phyloP scores from a whole-genome alignment of 106 monocot genomes.

The Phalaenopsis equestris region DNA sequence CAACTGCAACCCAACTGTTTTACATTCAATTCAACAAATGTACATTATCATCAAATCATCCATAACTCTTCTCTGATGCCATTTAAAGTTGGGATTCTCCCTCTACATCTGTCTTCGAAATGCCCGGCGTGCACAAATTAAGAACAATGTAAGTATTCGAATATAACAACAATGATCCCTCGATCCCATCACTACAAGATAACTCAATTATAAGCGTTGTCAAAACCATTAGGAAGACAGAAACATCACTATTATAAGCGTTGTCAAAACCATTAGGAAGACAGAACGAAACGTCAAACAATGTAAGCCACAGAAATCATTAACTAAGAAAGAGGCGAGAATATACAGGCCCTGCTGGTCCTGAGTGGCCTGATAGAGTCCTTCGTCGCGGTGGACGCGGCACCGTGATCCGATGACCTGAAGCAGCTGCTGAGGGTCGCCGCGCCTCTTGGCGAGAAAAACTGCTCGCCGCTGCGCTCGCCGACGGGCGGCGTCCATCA shows the following conservation, averaged over 20 bases:
- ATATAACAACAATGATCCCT: background rate
- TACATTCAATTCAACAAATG: background rate
- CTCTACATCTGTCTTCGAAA: background rate
- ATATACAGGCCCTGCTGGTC: constrained; percentile 92
- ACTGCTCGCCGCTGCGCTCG: constrained; percentile 82
- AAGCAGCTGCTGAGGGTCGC: constrained; percentile 89
- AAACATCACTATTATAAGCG: background rate
- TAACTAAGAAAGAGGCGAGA: background rate
- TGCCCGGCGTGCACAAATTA: background rate
- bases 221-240: background rate
- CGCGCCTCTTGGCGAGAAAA: constrained; percentile 78
- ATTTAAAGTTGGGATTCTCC: background rate
- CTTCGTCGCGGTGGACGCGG: constrained; percentile 85
- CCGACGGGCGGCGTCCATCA: constrained; percentile 92
- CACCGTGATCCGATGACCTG: constrained; percentile 72
- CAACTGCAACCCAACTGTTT: background rate
- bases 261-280: background rate
- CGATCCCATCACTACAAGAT: background rate
- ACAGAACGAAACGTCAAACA: background rate
- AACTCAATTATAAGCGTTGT: background rate
- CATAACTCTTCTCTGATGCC: too few species aligned
- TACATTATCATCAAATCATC: background rate
- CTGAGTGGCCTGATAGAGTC: constrained; percentile 86
- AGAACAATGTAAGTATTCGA: background rate
- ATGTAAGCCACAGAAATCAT: background rate